phyloP scores from a whole-genome alignment of 805 yeast species.

The Millerozyma acaciae region DNA sequence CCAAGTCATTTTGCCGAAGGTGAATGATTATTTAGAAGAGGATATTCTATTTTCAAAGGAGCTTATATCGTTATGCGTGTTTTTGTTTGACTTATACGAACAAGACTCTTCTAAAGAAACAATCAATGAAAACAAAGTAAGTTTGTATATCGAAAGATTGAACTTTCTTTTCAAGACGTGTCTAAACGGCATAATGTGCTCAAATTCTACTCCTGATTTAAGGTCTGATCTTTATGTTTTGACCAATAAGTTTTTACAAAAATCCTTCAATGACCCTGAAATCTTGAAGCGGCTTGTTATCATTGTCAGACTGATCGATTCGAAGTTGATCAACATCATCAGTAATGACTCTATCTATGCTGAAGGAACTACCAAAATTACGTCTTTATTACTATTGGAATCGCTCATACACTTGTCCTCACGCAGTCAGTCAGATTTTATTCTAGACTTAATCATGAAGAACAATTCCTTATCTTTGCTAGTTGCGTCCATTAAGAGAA shows the following conservation, averaged over 20 bases:
- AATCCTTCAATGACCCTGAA: conserved; percentile 40
- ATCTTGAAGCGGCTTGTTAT: conserved; percentile 46
- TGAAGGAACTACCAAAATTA: conserved; percentile 70
- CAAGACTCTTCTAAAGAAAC: conserved; percentile 15
- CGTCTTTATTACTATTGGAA: conserved; percentile 74
- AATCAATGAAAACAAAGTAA: conserved; percentile 13
- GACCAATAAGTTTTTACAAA: conserved; percentile 59
- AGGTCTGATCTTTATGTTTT: conserved; percentile 79
- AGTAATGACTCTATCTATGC: conserved; percentile 78
- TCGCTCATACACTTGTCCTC: conserved; percentile 55
- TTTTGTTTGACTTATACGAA: conserved; percentile 61
- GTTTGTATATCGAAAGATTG: conserved; percentile 46
- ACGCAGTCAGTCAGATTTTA: conserved; percentile 49
- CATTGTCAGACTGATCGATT: conserved; percentile 58
- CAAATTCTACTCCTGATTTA: conserved; percentile 61
- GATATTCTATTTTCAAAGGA: conserved; percentile 71
- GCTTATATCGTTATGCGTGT: conserved; percentile 69
- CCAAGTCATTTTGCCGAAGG: conserved; percentile 70
- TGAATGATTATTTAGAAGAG: conserved; percentile 66
- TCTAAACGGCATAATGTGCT: conserved; percentile 65
- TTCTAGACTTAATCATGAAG: conserved; percentile 57
- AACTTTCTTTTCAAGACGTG: conserved; percentile 72
- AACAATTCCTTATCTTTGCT: conserved; percentile 64
- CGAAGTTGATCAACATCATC: conserved; percentile 55
- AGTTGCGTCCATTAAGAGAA: conserved; percentile 61